Evolutionary conservation across 2,329 filamentous ascomycete genomes (phyloP).

Genomic region (Spiromastix sp.): DNA sequence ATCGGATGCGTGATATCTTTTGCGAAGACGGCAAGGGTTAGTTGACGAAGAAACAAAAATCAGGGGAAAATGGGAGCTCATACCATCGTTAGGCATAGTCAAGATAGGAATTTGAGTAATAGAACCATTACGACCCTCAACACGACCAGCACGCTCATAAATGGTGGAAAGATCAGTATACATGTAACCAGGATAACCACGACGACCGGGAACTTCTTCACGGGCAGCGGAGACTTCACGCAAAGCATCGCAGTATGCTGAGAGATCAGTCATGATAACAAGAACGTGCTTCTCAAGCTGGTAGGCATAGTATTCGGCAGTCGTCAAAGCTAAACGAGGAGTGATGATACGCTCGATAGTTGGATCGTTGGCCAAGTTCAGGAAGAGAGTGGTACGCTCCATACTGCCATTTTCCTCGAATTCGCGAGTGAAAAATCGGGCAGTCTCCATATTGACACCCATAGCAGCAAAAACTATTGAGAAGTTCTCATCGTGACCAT

Average conservation of each 20-base stretch:
- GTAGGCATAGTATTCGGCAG: slow-evolving; percentile 99
- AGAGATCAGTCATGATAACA: slow-evolving; percentile 95
- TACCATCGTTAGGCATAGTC: slow-evolving; percentile 97
- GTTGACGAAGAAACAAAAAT: slow-evolving; percentile 5
- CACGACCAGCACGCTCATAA: slow-evolving; percentile 97
- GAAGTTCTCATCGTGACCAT: slow-evolving; percentile 98
- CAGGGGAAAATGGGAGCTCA: slow-evolving; percentile 11
- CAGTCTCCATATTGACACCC: slow-evolving; percentile 99
- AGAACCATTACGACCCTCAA: slow-evolving; percentile 90
- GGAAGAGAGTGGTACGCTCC: slow-evolving; percentile 93
- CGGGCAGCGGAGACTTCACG: slow-evolving; percentile 96
- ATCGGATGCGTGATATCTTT: slow-evolving; percentile 94
- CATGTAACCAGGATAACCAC: slow-evolving; percentile 99
- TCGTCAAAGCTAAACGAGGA: slow-evolving; percentile 92
- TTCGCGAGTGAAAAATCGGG: slow-evolving; percentile 94
- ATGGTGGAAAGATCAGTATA: slow-evolving; percentile 99
- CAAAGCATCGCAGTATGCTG: slow-evolving; percentile 95
- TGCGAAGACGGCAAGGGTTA: neutral
- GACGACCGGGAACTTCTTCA: slow-evolving; percentile 97
- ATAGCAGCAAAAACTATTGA: slow-evolving; percentile 99
- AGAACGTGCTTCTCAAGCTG: slow-evolving; percentile 99
- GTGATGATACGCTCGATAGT: slow-evolving; percentile 99
- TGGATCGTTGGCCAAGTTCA: slow-evolving; percentile 98
- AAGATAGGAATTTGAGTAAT: slow-evolving; percentile 98
- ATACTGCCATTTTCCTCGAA: slow-evolving; percentile 99